Percentiles rank a stretch among this genome's conserved stretches.
These are phyloP conservation scores for Globisporangium recalcitrans DNA, from an alignment of 352 stramenopile species.

Conservation along the genomic window DNA sequence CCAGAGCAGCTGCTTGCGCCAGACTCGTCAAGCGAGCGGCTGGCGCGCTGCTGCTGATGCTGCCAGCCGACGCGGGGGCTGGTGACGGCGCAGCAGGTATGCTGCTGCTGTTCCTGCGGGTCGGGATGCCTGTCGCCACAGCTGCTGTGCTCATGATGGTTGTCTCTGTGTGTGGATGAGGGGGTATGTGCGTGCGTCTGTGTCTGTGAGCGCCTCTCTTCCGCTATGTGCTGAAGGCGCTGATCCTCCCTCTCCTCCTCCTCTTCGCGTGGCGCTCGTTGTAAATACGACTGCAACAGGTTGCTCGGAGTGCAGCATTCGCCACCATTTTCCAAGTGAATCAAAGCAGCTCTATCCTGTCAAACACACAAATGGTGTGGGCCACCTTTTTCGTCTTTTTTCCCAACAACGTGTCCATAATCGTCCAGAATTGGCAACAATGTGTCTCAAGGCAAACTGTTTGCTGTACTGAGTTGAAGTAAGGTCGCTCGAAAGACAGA, in stretches of 20 bases:
- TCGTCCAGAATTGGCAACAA: too few relatives aligned
- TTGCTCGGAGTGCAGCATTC: too few relatives aligned
- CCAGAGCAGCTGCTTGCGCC: slow-evolving; percentile 15
- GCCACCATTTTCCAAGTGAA: slow-evolving; percentile 11
- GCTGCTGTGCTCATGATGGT: slow-evolving; percentile 12
- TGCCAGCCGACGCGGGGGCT: slow-evolving; percentile 3
- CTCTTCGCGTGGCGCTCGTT: slow-evolving; percentile 5
- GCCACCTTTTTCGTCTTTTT: too few relatives aligned
- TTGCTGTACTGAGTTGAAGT: too few relatives aligned
- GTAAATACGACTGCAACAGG: slow-evolving; percentile 6
- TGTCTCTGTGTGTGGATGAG: not conserved
- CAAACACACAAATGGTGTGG: not conserved
- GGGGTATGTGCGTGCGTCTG: too few relatives aligned
- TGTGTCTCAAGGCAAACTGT: too few relatives aligned
- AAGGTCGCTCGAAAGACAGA: too few relatives aligned
- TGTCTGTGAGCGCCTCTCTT: not conserved
- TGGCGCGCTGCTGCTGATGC: slow-evolving; percentile 4
- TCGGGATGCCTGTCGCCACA: slow-evolving; percentile 6
- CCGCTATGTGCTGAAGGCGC: not conserved
- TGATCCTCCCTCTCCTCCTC: not conserved
- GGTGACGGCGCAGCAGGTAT: slow-evolving; percentile 4
- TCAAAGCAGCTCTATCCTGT: not conserved
- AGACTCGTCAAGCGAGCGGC: slow-evolving; percentile 12
- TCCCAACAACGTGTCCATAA: too few relatives aligned
- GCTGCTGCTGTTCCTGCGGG: slow-evolving; percentile 13